Conservation (phyloP, 2,329 filamentous ascomycete genomes). For the Ophiostoma himal-ulmi region DNA sequence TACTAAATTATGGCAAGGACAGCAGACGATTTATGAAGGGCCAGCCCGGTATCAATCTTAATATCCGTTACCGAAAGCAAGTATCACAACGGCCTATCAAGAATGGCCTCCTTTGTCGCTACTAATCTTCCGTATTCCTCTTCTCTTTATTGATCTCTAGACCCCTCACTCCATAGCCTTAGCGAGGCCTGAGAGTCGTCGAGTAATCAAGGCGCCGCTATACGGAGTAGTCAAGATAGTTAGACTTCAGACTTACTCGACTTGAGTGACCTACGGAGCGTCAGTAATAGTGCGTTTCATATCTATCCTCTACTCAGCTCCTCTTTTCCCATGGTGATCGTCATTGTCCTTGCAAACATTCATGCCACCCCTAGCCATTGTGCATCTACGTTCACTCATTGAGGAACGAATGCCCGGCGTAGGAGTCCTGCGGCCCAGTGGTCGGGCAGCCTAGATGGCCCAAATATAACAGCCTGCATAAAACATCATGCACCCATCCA, state of each 20-base stretch:
- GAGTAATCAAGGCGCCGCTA: not conserved
- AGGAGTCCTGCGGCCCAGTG: too few relatives aligned
- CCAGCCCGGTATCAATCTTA: too few relatives aligned
- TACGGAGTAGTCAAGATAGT: not conserved
- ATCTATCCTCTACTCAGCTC: not conserved
- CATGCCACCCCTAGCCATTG: not conserved
- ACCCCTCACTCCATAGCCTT: not conserved
- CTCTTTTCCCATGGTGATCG: constrained; percentile 7
- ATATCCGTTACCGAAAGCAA: not conserved
- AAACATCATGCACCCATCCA: not conserved
- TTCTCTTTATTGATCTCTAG: too few relatives aligned
- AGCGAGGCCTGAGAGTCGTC: not conserved
- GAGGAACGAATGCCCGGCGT: not conserved
- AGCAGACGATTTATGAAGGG: too few relatives aligned
- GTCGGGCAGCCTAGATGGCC: not conserved
- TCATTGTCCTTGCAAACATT: not conserved
- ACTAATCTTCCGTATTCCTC: too few relatives aligned
- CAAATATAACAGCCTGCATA: not conserved
- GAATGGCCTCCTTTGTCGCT: too few relatives aligned
- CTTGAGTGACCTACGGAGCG: not conserved
- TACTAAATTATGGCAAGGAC: too few relatives aligned
- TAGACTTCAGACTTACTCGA: not conserved
- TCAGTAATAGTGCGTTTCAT: not conserved
- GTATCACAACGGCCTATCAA: too few relatives aligned
- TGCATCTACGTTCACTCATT: constrained; percentile 1